Conservation (phyloP, 805 yeast genomes). For the Yamadazyma akitaensis region DNA sequence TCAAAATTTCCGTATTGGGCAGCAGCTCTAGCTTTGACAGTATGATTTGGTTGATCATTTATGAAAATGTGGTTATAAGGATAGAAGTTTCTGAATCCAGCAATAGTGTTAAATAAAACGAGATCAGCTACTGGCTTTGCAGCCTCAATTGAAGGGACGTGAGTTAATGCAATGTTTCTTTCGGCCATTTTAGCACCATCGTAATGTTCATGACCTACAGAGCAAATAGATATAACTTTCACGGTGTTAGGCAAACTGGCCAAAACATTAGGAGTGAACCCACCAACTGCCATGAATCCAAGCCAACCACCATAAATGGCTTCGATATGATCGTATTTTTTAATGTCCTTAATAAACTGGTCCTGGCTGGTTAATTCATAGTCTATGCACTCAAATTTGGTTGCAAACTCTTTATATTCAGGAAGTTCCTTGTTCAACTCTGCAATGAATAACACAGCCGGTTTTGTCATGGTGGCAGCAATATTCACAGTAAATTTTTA, state of each 20-base stretch:
- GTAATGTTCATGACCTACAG: conserved; percentile 56
- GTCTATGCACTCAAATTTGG: conserved; percentile 34
- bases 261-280: conserved; percentile 43
- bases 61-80: conserved; percentile 30
- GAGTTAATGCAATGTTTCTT: conserved; percentile 52
- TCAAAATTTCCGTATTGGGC: conserved; percentile 36
- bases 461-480: conserved; percentile 16
- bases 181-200: conserved; percentile 41
- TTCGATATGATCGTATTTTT: conserved; percentile 39
- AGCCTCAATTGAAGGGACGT: conserved; percentile 54
- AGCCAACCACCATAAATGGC: conserved; percentile 63
- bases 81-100: conserved; percentile 48
- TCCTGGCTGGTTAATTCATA: conserved; percentile 43
- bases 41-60: conserved; percentile 43
- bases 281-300: conserved; percentile 51
- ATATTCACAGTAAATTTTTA: neutral
- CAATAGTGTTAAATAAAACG: conserved; percentile 56
- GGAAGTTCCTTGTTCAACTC: conserved; percentile 46
- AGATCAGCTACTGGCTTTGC: conserved; percentile 73
- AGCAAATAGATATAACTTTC: conserved; percentile 49
- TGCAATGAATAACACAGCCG: conserved; percentile 47
- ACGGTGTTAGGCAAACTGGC: conserved; percentile 43
- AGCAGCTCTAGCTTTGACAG: conserved; percentile 43
- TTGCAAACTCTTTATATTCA: conserved; percentile 42
- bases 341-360: conserved; percentile 38